phyloP scores from a whole-genome alignment of 177 flowering plant species.

The Telopea speciosissima region DNA sequence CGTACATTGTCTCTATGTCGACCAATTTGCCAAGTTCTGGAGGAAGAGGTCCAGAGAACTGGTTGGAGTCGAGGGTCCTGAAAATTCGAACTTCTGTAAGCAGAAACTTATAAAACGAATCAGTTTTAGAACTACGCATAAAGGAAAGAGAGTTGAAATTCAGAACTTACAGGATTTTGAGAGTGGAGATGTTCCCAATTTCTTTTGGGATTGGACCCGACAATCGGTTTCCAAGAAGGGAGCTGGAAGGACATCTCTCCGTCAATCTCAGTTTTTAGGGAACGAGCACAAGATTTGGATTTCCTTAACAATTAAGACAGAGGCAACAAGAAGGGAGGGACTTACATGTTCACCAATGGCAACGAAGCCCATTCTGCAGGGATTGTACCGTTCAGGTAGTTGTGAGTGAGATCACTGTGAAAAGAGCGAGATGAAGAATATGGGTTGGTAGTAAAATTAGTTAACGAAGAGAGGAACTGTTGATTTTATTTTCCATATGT shows the following conservation, averaged over 20 bases:
- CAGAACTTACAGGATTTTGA: conserved; percentile 33
- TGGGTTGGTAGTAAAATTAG: no score
- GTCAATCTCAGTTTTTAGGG: not conserved
- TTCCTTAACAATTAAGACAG: no score
- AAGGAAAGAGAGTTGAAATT: no score
- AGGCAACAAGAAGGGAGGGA: not conserved
- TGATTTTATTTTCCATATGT: no score
- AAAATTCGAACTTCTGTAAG: not conserved
- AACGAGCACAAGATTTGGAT: not conserved
- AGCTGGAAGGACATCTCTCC: conserved; percentile 24
- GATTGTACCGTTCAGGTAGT: conserved; percentile 49
- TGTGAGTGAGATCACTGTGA: conserved; percentile 41
- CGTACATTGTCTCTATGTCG: conserved; percentile 33
- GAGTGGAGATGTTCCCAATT: conserved; percentile 34
- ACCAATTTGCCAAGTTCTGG: conserved; percentile 39
- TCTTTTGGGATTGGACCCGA: conserved; percentile 45
- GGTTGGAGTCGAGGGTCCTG: conserved; percentile 44
- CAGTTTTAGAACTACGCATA: no score
- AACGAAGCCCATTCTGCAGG: conserved; percentile 43
- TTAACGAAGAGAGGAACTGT: no score
- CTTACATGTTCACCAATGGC: conserved; percentile 33
- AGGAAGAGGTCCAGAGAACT: conserved; percentile 45
- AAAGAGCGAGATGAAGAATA: no score
- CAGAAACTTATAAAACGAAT: no score
- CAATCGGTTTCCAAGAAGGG: conserved; percentile 40